Evolutionary conservation across 495 filamentous ascomycete species (phyloP).

Genomic region (Xylaria grammica): DNA sequence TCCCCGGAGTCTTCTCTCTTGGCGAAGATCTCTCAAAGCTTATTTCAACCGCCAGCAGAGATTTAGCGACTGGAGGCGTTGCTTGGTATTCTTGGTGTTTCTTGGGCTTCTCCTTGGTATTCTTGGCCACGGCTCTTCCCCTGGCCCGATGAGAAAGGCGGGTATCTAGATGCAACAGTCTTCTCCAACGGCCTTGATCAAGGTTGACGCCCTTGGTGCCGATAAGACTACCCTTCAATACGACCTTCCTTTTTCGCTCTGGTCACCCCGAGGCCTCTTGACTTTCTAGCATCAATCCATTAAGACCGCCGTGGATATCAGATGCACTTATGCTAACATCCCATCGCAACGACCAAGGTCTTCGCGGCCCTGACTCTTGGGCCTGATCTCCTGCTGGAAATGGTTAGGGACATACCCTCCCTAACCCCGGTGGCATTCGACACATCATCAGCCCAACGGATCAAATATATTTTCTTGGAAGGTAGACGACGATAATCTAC

Average conservation of each 20-base stretch:
- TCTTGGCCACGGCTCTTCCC: conserved; percentile 17
- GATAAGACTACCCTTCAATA: conserved; percentile 14
- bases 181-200: neutral
- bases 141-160: too few relatives aligned
- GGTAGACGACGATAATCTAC: conserved; percentile 4
- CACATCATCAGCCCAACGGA: neutral
- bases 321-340: neutral
- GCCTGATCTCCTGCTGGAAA: conserved; percentile 12
- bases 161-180: conserved; percentile 2
- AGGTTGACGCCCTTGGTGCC: neutral
- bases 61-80: neutral
- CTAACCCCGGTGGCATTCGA: neutral
- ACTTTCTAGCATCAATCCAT: neutral
- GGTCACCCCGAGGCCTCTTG: neutral
- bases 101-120: conserved; percentile 12
- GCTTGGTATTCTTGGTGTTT: conserved; percentile 21
- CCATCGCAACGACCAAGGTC: neutral
- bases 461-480: conserved; percentile 18
- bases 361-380: neutral
- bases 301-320: neutral
- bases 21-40: conserved; percentile 13
- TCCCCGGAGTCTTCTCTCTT: conserved; percentile 10
- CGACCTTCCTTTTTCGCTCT: conserved; percentile 15
- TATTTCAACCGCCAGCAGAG: conserved; percentile 14
- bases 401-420: neutral